Conservation (phyloP, 768 basidiomycete species). For the Chalciporus chontae region DNA sequence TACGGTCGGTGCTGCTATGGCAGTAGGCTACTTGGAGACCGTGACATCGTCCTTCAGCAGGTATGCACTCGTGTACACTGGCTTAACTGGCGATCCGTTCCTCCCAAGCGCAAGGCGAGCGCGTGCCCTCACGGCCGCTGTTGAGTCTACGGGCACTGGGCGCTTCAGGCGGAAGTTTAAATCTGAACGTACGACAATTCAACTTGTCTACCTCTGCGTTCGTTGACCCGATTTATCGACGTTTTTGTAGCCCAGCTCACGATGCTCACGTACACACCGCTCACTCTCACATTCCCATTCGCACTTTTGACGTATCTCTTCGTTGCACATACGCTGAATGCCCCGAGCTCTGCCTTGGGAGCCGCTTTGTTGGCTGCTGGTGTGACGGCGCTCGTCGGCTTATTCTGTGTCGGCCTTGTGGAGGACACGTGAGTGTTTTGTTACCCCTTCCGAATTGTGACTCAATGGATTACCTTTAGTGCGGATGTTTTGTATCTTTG, state of each 20-base stretch:
- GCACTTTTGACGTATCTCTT: conserved; percentile 82
- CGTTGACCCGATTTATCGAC: conserved; percentile 1
- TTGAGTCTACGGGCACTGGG: conserved; percentile 43
- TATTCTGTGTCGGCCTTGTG: conserved; percentile 80
- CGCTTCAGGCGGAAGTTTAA: conserved; percentile 47
- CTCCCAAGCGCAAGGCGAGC: conserved; percentile 54
- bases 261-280: conserved; percentile 66
- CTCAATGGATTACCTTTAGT: conserved; percentile 27
- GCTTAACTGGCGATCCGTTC: conserved; percentile 72
- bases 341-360: conserved; percentile 69
- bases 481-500: conserved; percentile 67
- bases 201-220: neutral
- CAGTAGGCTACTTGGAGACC: conserved; percentile 42
- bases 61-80: conserved; percentile 70
- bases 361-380: conserved; percentile 75
- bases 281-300: conserved; percentile 79
- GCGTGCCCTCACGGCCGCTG: conserved; percentile 51
- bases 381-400: conserved; percentile 75
- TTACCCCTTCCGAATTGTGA: neutral
- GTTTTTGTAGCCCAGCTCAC: conserved; percentile 53
- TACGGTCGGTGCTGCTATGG: conserved; percentile 33
- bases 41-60: conserved; percentile 53
- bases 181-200: conserved; percentile 50
- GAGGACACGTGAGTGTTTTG: conserved; percentile 58
- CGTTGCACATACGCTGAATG: conserved; percentile 74